phyloP scores from a whole-genome alignment of 2,329 filamentous ascomycete species.

The Monilinia fructicola region DNA sequence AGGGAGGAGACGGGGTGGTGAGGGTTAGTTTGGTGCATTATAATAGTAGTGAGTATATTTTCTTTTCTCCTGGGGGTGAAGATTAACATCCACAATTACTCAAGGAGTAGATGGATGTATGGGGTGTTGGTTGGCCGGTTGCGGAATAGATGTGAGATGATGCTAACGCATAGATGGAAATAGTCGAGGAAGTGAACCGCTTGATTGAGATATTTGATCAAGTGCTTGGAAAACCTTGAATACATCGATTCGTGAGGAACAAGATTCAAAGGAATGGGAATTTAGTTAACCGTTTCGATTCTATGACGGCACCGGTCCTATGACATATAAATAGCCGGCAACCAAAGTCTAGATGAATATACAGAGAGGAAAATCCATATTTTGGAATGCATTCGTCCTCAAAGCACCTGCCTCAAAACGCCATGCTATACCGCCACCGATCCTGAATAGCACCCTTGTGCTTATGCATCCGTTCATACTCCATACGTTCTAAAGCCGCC shows the following conservation, averaged over 20 bases:
- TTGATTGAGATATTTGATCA: slow-evolving; percentile 54
- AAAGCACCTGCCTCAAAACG: slow-evolving; percentile 16
- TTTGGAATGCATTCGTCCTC: not conserved
- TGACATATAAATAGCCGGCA: not conserved
- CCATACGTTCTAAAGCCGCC: slow-evolving; percentile 8
- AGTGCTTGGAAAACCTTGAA: slow-evolving; percentile 26
- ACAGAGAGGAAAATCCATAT: not conserved
- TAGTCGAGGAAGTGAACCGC: slow-evolving; percentile 56
- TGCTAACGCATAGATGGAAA: slow-evolving; percentile 25
- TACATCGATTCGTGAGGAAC: not conserved
- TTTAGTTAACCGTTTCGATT: not conserved
- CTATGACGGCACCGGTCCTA: not conserved
- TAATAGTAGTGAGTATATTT: slow-evolving; percentile 58
- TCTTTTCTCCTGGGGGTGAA: not conserved
- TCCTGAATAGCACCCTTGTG: slow-evolving; percentile 14
- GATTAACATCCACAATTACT: not conserved
- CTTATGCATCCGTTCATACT: slow-evolving; percentile 15
- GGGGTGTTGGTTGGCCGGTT: no score
- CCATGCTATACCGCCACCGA: slow-evolving; percentile 14
- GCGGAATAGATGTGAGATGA: not conserved
- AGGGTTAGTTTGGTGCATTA: slow-evolving; percentile 73
- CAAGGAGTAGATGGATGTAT: not conserved
- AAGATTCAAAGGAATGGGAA: not conserved
- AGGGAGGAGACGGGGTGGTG: slow-evolving; percentile 59
- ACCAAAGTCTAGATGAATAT: not conserved